Evolutionary conservation across 2,329 filamentous ascomycete genomes (phyloP), one percentile per base, ranked within the genome.

Genomic region (Venturia aucupariae): DNA sequence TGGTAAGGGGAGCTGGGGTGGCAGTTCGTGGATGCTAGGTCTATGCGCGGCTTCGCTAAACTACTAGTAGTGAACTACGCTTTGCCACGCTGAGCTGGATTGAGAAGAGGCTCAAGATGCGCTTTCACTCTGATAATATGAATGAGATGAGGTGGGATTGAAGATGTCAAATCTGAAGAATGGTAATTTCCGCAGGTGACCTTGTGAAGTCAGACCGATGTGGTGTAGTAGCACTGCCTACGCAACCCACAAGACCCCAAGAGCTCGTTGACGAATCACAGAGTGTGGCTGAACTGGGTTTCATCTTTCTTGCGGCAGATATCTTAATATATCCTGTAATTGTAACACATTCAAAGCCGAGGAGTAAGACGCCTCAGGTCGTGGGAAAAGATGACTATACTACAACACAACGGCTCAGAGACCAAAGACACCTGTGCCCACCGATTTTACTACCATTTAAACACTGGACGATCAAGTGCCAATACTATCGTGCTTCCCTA

Each of bases 211-310:
- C 24, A 54, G 27, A 30, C 22, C 30, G 48, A 54, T 27, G 27
- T 57, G 51, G 51, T 57, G 51, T 57, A 57, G 51, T 57, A 57
- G 51, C 48, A 54, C 48, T 54, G 48, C 48, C 48, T 54, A 54
- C 48, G 51, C 51, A n/a, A 57, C 35, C 27, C 17, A 5, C 27
- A 35, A 35, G 51, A 57, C 51, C 51, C 27, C 19, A 32, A 57
- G 51, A 55, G 51, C 51, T 57, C 51, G 10, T 35, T n/a, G 51
- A 35, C 51, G 51, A 57, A 57, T 57, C 51, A 57, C 51, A 35
- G 30, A 35, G 51, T 57, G 51, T 57, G 51, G 30, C 51, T 57
- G 51, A 19, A 57, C 51, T 22, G 30, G 30, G 51, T 57, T 57
- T 57, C 51, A 57, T 57, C 30, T 57, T 35, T 57, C 51, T 57